Base-by-base conservation (phyloP, 2,329 filamentous ascomycete species). In the Didymella lethalis region DNA sequence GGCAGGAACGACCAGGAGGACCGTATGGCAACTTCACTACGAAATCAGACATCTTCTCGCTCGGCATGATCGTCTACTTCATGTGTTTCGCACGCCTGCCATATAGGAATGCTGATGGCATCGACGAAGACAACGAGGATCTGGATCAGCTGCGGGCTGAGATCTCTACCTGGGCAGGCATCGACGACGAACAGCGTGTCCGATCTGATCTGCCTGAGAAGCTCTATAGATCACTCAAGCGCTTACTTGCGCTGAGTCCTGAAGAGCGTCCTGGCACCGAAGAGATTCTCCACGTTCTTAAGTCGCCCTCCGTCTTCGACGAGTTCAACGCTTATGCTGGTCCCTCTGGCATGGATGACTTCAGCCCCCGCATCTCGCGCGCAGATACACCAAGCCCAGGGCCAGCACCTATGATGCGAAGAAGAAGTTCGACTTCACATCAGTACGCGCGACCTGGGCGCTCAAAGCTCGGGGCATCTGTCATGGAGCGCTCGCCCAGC, bases 1-100 rank as follows among this genome's bases (percentile, higher is more conserved):
- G 85, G 49, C 85, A 85, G 65, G 89, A 84, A 34, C 77, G 74
- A 43, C 78, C 85, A 0, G 83, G 82, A 28, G 94, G 94, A 0
- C 85, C 85, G 0, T 94, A 91, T 68, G 93, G 91, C 7, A 97
- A 98, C 73, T 99, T 99, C 71, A 97, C 93, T 0, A 93, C 92
- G 26, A 99, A 98, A 73, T 97, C 93, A 0, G 95, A 99, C 72
- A 90, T 99, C n/a, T 99, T 99, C 77, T 97, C 93, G 0, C 82
- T 99, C 0, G 95, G 95, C 48, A 97, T 99, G 94, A 98, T 98
- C 55, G 84, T 99, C 3, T 96, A 98, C 76, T 99, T 99, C 73
- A 90, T 99, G 84, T 99, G 95, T 75, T 99, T 99, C 74, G 92
- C 90, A 1, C 85, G 89, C 46, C 83, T 99, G 11, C 95, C 95